A percentile compares a stretch with the other conserved stretches of the same genome.
Conservation (phyloP, 2,329 filamentous ascomycete species). For the Coleophoma eucalyptorum region DNA sequence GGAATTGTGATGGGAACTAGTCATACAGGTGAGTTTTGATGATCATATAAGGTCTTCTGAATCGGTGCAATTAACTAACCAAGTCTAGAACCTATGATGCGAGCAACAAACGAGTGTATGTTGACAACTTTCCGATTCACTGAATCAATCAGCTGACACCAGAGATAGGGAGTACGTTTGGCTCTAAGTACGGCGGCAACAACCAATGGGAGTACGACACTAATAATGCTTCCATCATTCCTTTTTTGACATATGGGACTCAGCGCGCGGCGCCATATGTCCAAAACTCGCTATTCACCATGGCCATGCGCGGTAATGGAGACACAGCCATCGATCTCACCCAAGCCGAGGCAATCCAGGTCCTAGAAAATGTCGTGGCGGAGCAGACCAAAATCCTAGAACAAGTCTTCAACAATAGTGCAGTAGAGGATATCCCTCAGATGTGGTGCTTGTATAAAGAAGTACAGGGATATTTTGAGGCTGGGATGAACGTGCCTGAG, state of each 20-base stretch:
- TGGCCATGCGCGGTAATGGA: conserved; percentile 67
- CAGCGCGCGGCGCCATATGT: conserved; percentile 62
- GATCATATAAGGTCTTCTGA: not conserved
- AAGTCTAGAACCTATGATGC: conserved; percentile 62
- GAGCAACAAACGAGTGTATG: conserved; percentile 52
- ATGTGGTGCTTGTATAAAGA: conserved; percentile 75
- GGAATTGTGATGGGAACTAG: conserved; percentile 70
- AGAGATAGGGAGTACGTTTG: conserved; percentile 27
- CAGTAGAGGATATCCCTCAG: conserved; percentile 51
- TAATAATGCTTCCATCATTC: conserved; percentile 64
- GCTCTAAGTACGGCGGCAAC: conserved; percentile 28
- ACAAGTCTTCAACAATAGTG: conserved; percentile 45
- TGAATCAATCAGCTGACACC: not conserved
- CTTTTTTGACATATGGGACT: conserved; percentile 66
- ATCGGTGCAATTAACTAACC: not conserved
- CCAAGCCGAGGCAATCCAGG: conserved; percentile 48
- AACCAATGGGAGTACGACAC: conserved; percentile 67
- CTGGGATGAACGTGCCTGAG: conserved; percentile 60
- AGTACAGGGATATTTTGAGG: conserved; percentile 65
- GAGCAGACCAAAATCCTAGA: conserved; percentile 56
- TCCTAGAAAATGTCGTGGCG: conserved; percentile 57
- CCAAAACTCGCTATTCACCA: conserved; percentile 60
- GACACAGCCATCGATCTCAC: conserved; percentile 57
- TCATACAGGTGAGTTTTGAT: conserved; percentile 41
- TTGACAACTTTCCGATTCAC: conserved; percentile 15